Base-by-base conservation (phyloP, 176 grass and related monocot genomes). In the Raddia guianensis region DNA sequence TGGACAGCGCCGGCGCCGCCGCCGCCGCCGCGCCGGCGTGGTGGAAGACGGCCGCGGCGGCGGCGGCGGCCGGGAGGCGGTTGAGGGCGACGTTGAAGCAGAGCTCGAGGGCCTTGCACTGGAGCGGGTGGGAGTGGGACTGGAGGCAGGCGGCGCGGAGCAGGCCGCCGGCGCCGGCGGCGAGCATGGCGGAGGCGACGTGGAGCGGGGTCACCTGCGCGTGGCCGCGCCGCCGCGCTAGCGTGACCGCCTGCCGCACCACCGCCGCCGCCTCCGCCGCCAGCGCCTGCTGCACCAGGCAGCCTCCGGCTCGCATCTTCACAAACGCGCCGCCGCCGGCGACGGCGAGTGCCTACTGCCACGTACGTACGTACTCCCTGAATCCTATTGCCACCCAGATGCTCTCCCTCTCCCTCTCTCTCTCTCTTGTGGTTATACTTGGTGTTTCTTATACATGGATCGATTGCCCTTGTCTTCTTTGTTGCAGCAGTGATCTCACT, bases 51-150 rank as follows among this genome's bases (percentile, higher is more conserved):
- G 71, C 78, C 16, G 89, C 53, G 19, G 90, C 71, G 49, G 79
- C 57, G 48, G 67, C 79, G 16, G 90, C 77, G 32, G 95, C 78
- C 11, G 95, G 95, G 66, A 98, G 88, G 78, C 95, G 95, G 85
- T 95, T 98, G 46, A 98, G 90, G 40, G 95, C 95, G 42, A 98
- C 95, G 90, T 98, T 98, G 88, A 98, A 87, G 86, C 95, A 98
- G 35, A 98, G 92, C 60, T 95, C 95, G 37, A 98, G 88, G 19
- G 95, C 95, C 88, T 95, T 98, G 92, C 95, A 98, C 81, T 91
- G 95, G 51, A 98, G 90, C 60, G 95, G 95, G 77, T 98, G 95
- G 21, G 95, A 95, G 63, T 93, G 95, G 49, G 92, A 87, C 33
- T 76, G 95, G 76, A 95, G 86, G 72, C 95, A 98, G 55, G 95